Evolutionary conservation across 768 basidiomycete genomes (phyloP).

Genomic region (Tricholoma flavovirens): DNA sequence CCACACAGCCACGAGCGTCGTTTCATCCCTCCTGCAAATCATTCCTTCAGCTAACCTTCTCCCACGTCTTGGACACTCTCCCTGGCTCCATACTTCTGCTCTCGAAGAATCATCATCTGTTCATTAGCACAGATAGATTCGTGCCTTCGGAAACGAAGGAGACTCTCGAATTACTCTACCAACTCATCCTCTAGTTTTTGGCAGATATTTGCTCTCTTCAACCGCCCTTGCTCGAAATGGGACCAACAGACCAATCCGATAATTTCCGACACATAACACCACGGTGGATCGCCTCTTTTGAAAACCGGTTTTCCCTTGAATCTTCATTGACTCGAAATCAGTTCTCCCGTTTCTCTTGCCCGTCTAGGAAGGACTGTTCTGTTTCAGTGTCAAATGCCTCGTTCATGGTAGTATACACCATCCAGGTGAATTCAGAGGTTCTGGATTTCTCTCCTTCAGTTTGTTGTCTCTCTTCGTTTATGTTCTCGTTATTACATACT

Average conservation of each 20-base stretch:
- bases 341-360: not conserved
- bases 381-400: not conserved
- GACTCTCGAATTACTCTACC: not conserved
- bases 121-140: not conserved
- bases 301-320: not conserved
- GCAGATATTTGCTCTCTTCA: not conserved
- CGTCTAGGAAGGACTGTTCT: not conserved
- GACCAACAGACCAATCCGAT: not conserved
- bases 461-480: not conserved
- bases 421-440: not conserved
- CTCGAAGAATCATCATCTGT: not conserved
- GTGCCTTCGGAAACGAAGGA: not conserved
- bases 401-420: not conserved
- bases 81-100: not conserved
- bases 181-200: not conserved
- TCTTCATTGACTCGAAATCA: not conserved
- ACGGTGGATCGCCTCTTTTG: not conserved
- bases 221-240: not conserved
- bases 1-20: not conserved
- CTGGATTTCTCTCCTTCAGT: not conserved
- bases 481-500: not conserved
- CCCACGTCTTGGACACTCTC: not conserved
- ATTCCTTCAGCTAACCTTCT: not conserved
- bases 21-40: not conserved
- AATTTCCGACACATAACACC: not conserved